Conservation (phyloP, 2,329 filamentous ascomycete species). For the Paracamarosporium sp. region DNA sequence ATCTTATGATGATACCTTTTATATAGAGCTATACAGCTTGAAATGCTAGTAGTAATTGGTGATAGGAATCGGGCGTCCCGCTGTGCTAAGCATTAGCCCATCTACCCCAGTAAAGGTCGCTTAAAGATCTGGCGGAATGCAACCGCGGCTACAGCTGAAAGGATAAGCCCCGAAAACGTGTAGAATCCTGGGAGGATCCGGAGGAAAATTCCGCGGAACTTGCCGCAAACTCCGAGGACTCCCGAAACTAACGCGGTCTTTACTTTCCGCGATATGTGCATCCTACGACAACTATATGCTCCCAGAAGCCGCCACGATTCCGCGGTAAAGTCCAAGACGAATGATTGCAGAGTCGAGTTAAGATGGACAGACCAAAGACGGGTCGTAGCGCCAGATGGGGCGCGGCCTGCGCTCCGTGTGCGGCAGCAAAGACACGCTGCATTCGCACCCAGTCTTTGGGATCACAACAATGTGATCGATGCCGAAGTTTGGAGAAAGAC, state of each 20-base stretch:
- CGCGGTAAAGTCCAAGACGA: constrained; percentile 6
- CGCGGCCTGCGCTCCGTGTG: constrained; percentile 12
- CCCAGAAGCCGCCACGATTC: constrained; percentile 9
- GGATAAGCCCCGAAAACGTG: constrained; percentile 3
- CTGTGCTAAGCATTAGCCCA: neutral
- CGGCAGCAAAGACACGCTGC: constrained; percentile 14
- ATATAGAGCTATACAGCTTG: neutral
- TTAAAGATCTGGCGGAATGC: neutral
- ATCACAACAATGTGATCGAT: constrained; percentile 11
- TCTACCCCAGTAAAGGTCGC: neutral
- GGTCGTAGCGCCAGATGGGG: constrained; percentile 15
- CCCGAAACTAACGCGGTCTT: constrained; percentile 8
- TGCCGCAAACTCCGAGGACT: constrained; percentile 8
- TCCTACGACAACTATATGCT: constrained; percentile 7
- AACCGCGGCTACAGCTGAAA: neutral
- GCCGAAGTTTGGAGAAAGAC: constrained; percentile 14
- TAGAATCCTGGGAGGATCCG: neutral
- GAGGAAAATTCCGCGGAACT: constrained; percentile 6
- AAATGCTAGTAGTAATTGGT: neutral
- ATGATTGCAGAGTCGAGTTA: constrained; percentile 12
- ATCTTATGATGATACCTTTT: neutral
- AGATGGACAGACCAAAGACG: constrained; percentile 13
- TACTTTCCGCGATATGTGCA: constrained; percentile 9
- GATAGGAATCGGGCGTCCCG: neutral
- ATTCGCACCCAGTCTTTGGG: constrained; percentile 14